A percentile compares a stretch with the other conserved stretches of the same genome.
These are phyloP conservation scores for Paramecium tetraurelia DNA, from an alignment of 73 alveolate genomes.

Conservation along the genomic window DNA sequence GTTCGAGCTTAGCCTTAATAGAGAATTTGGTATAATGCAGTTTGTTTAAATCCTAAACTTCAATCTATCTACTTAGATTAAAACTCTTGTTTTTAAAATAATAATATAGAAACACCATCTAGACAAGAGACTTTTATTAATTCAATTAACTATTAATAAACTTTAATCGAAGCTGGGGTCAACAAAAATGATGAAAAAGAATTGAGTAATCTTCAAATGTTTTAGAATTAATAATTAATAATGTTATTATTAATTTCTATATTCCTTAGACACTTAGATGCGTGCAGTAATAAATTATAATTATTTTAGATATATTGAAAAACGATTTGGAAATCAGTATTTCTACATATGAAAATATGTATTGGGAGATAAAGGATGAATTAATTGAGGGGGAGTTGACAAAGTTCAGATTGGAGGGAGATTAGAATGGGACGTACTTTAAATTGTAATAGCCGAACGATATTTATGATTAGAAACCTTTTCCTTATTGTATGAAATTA, in stretches of 20 bases:
- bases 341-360: not conserved
- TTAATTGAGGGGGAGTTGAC: not conserved
- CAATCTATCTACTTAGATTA: too few species aligned
- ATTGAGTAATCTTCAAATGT: not conserved
- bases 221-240: not conserved
- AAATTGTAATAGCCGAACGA: slow-evolving; percentile 4
- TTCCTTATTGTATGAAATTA: not conserved
- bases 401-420: not conserved
- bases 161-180: too few species aligned
- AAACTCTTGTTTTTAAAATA: too few species aligned
- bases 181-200: not conserved
- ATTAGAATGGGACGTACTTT: not conserved
- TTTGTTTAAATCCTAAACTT: too few species aligned
- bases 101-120: not conserved
- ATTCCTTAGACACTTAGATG: not conserved
- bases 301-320: not conserved
- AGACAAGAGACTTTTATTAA: not conserved
- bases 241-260: not conserved
- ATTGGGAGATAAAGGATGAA: slow-evolving; percentile 7
- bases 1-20: too few species aligned
- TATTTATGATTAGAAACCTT: not conserved
- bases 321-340: not conserved
- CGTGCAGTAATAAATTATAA: not conserved
- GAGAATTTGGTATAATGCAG: too few species aligned
- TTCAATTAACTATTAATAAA: not conserved